Evolutionary conservation across 345 rosid species (phyloP).

Genomic region (Salix suchowensis): DNA sequence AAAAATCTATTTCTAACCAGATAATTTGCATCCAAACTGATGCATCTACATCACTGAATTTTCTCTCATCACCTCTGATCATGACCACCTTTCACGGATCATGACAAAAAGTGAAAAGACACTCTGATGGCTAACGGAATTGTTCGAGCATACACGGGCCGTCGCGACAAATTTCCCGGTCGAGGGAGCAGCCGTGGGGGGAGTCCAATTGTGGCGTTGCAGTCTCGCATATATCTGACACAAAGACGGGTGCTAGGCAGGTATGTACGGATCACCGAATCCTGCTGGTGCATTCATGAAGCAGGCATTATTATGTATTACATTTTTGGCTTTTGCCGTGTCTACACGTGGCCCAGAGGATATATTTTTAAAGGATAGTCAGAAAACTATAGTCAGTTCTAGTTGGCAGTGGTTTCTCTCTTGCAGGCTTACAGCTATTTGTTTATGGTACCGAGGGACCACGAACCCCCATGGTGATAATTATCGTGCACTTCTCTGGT

Average conservation of each 20-base stretch:
- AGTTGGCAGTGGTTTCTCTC: too few species aligned
- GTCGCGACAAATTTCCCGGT: background rate
- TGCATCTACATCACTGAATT: too few species aligned
- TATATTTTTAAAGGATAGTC: too few species aligned
- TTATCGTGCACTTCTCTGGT: too few species aligned
- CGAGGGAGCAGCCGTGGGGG: background rate
- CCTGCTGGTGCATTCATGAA: background rate
- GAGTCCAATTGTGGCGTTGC: background rate
- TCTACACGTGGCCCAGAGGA: too few species aligned
- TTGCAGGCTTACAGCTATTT: too few species aligned
- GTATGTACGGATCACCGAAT: background rate
- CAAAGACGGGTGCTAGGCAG: slow-evolving; percentile 13
- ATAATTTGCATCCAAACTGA: too few species aligned
- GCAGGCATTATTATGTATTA: background rate
- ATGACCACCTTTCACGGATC: background rate
- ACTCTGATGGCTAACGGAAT: background rate
- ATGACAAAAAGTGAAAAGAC: background rate
- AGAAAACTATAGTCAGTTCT: too few species aligned
- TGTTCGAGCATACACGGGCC: background rate
- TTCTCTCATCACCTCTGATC: too few species aligned
- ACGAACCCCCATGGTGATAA: too few species aligned
- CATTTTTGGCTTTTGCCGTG: background rate
- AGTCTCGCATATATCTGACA: slow-evolving; percentile 5
- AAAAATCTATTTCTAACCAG: too few species aligned
- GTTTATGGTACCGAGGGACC: too few species aligned